Base-by-base conservation (phyloP, 371 early-diverging fungal genomes). In the Mucor sp. region DNA sequence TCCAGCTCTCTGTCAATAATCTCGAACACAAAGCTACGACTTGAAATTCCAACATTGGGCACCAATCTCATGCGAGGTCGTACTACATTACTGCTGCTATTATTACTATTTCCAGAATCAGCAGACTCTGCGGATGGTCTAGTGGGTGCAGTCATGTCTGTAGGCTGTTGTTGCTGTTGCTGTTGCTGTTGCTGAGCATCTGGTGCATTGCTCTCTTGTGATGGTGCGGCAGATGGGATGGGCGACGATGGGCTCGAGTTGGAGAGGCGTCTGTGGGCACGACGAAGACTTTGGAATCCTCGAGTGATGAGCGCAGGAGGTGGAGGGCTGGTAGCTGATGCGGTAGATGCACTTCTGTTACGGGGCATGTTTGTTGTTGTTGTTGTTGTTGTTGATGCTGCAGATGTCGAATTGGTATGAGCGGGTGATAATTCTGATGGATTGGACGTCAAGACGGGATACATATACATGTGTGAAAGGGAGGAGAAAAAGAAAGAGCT, bases 1-100 rank as follows among this genome's bases (percentile, higher is more conserved):
- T 87, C 81, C 7, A 95, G 85, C 25, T 89, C 88, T 47, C 92
- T 86, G 71, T 93, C 93, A 67, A 95, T 90, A 14, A 90, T 87
- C 15, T 93, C 92, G 80, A 95, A 95, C 27, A 92, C 91, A 62
- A 93, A 87, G 37, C 92, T 91, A 37, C 91, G 85, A 59, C 60
- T 71, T 25, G 85, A 82, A 17, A 86, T 74, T 25, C 92, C 92
- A 35, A 92, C 82, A 67, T 91, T 91, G 44, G 93, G 93, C 14
- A 91, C 90, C 11, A 93, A 83, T 19, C 93, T 87, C 44, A 93
- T 84, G 65, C 88, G 89, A 12, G 88, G 89, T 44, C 62, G 65
- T 15, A 65, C 43, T 14, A 28, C 43, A 37, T 15, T 19, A 44
- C 11, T 33, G 30, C 57, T 30, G 32, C 25, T 28, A 21, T 47